Evolutionary conservation across 352 stramenopile species (phyloP), one percentile per base, ranked within the genome.

Genomic region (Pythium scleroteichum): DNA sequence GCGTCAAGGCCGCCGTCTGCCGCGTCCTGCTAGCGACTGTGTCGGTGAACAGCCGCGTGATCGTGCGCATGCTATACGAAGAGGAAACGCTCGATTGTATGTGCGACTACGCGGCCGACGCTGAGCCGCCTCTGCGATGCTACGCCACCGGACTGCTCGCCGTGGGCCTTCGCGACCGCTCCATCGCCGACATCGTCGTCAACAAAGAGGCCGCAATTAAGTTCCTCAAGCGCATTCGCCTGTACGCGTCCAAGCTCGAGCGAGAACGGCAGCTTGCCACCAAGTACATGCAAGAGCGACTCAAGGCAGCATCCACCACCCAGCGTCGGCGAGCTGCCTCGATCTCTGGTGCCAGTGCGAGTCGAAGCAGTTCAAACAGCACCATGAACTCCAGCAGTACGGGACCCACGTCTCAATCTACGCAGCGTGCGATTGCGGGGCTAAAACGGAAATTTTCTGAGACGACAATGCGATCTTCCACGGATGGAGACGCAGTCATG

Each of bases 221-320:
- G 29, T 72, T 95, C 47, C 65, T 95, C 8, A 87, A 88, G 56
- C 69, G 85, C 24, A 80, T 82, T 12, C 72, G 82, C 5, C 76
- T 92, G 55, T 95, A 87, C 42, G 85, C 85, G 16, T 88, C 79
- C 8, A 92, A 92, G 42, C 58, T 95, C 26, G 83, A 93, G 39
- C 76, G 75, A 33, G 82, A 93, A 40, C 71, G 79, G 1, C 69
- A 81, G 22, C 48, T 77, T n/a, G 85, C 85, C 16, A 66, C 88
- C 27, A 88, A 87, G 45, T 95, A 91, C 48, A 95, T 95, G 48
- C 76, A 88, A 29, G 82, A 92, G 8, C 73, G 85, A 39, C 44
- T 88, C 19, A 73, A 76, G 12, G 23, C 53, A 17, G 26, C 56
- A 2, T 61, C 60, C 29, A 70, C 71, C 7, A 63, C 79, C 23